Percentiles rank a stretch among this genome's conserved stretches.
Conservation (phyloP, 805 yeast species). For the Lipomyces yamadae region DNA sequence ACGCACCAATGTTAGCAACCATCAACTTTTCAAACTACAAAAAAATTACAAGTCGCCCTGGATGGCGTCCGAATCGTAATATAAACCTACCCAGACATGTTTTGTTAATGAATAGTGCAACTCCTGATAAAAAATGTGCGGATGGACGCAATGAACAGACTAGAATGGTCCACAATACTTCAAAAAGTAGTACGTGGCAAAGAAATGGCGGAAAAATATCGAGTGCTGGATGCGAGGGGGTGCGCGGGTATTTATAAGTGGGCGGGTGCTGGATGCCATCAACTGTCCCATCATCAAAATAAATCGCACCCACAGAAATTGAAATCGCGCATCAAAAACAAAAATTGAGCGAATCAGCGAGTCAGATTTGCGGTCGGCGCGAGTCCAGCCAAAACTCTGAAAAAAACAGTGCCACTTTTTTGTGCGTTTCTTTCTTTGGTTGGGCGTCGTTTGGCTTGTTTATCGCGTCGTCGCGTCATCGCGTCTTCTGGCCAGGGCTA, state of each 20-base stretch:
- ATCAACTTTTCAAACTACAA: background rate
- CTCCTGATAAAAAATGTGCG: background rate
- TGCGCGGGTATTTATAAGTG: conserved; percentile 21
- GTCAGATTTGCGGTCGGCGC: background rate
- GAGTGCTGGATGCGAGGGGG: conserved; percentile 8
- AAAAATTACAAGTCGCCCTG: background rate
- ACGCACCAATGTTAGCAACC: background rate
- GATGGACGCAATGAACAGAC: conserved; percentile 5
- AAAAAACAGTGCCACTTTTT: conserved; percentile 5
- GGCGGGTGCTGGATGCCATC: conserved; percentile 14
- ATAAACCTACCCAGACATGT: conserved; percentile 38
- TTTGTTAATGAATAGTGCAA: conserved; percentile 9
- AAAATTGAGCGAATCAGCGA: conserved; percentile 12
- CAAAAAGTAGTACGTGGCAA: background rate
- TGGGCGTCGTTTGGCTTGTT: background rate
- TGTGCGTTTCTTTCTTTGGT: background rate
- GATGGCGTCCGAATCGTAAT: background rate
- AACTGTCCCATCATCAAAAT: background rate
- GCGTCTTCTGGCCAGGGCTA: background rate
- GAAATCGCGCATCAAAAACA: background rate
- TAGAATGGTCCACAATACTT: background rate
- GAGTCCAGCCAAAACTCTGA: conserved; percentile 12
- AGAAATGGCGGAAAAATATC: background rate
- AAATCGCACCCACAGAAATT: background rate
- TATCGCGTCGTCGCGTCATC: background rate